Base-by-base conservation (phyloP, 805 yeast species). In the Suhomyces pyralidae region DNA sequence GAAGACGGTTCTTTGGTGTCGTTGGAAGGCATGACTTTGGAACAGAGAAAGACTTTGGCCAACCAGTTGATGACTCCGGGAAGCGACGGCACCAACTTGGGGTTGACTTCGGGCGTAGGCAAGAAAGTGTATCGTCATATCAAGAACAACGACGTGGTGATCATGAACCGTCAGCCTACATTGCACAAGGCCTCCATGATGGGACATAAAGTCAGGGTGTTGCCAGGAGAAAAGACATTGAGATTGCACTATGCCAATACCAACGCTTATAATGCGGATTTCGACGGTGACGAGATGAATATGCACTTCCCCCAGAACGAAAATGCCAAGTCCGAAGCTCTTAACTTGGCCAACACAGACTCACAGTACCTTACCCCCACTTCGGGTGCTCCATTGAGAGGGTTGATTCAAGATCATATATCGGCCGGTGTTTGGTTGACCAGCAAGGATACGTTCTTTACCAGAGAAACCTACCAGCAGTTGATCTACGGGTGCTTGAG, bases 211-310 rank as follows among this genome's bases (percentile, higher is more conserved):
- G 99, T 94, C 44, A 83, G 97, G 64, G 99, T 94, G 30, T 79
- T 94, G 61, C 99, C 98, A 4, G 96, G 97, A 54, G 99, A 94
- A 68, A 94, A 94, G 78, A 96, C 99, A 3, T 78, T 94, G 63
- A 84, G 99, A 67, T 78, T 94, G 71, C 99, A 94, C 71, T 94
- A 94, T 72, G 99, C 99, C 63, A 94, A 94, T 73, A 94, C 99
- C 45, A 97, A 97, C 74, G 97, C 99, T 44, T 94, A 93, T 74
- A 93, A 93, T 70, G 98, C 98, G 40, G 99, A 93, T 81, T 93
- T 94, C 64, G 99, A 93, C 74, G 99, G 99, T 79, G 99, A 93
- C 74, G 99, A 93, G 78, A 93, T 93, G 99, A 93, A 93, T 70
- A 88, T 93, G 97, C 99, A 93, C 76, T 93, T 93, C 80, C 99